Percentiles rank a stretch among this genome's conserved stretches.
Conservation (phyloP, 1,284 basidiomycete species). For the Marasmius fiardii region DNA sequence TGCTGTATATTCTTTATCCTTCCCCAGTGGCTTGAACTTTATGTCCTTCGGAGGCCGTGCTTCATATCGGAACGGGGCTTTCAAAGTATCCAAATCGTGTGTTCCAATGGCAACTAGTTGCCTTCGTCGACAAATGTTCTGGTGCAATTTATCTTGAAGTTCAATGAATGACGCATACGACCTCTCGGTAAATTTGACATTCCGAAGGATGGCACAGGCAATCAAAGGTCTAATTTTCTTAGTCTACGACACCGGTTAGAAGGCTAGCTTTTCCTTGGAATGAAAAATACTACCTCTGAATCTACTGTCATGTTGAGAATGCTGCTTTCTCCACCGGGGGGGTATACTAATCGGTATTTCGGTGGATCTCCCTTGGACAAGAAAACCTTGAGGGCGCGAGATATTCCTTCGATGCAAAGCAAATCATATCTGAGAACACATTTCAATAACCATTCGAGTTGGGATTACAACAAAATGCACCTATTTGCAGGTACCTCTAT, state of each 20-base stretch:
- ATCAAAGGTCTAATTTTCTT: slow-evolving; percentile 87
- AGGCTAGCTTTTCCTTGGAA: not conserved
- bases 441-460: slow-evolving; percentile 12
- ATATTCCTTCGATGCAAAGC: slow-evolving; percentile 95
- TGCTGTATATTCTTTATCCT: slow-evolving; percentile 71
- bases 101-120: slow-evolving; percentile 97
- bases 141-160: slow-evolving; percentile 96
- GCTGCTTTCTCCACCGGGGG: slow-evolving; percentile 59
- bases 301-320: slow-evolving; percentile 69
- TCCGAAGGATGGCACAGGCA: slow-evolving; percentile 87
- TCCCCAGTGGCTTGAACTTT: slow-evolving; percentile 86
- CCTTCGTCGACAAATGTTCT: slow-evolving; percentile 89
- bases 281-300: slow-evolving; percentile 55
- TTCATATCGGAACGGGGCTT: slow-evolving; percentile 89
- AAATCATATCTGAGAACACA: slow-evolving; percentile 81
- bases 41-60: slow-evolving; percentile 87
- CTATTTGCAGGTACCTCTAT: slow-evolving; percentile 98
- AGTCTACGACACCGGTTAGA: slow-evolving; percentile 45
- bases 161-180: slow-evolving; percentile 98
- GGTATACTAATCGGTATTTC: slow-evolving; percentile 68
- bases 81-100: slow-evolving; percentile 92
- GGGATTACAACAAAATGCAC: slow-evolving; percentile 29
- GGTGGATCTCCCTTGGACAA: slow-evolving; percentile 72
- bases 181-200: slow-evolving; percentile 83
- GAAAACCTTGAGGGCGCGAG: slow-evolving; percentile 86